A percentile compares a stretch with the other conserved stretches of the same genome.
Evolutionary conservation across 768 basidiomycete genomes (phyloP).

Genomic region (Lyophyllum atratum): DNA sequence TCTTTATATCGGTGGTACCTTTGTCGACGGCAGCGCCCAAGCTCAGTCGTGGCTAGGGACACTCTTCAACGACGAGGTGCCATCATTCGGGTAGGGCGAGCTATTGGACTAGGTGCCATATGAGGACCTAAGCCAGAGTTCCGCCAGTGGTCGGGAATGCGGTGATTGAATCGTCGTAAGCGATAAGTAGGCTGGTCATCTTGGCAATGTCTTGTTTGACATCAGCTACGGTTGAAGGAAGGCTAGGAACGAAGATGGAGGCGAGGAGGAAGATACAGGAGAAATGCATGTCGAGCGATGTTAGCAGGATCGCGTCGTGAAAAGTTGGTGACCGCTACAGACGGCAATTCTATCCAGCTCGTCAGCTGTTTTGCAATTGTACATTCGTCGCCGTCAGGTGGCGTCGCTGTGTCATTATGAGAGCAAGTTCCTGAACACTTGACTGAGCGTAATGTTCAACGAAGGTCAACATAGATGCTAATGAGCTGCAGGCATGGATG

Average conservation of each 20-base stretch:
- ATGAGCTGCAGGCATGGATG: too few species aligned
- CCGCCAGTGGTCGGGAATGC: slow-evolving; percentile 24
- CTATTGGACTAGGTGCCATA: slow-evolving; percentile 15
- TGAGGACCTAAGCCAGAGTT: slow-evolving; percentile 25
- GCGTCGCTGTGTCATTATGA: too few species aligned
- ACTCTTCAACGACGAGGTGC: slow-evolving; percentile 15
- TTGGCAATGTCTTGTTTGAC: slow-evolving; percentile 30
- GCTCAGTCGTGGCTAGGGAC: slow-evolving; percentile 28
- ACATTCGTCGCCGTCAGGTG: too few species aligned
- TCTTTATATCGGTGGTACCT: slow-evolving; percentile 28
- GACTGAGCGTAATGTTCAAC: too few species aligned
- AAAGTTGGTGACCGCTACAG: neutral
- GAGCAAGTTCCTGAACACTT: too few species aligned
- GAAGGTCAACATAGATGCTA: too few species aligned
- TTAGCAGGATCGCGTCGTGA: neutral
- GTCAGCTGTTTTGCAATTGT: neutral
- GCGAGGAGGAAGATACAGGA: slow-evolving; percentile 27
- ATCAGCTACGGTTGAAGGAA: slow-evolving; percentile 28
- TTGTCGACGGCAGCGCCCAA: slow-evolving; percentile 21
- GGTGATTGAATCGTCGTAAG: slow-evolving; percentile 30
- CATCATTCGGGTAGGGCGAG: neutral
- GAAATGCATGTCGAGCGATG: slow-evolving; percentile 26
- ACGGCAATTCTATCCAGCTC: neutral
- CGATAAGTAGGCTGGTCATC: slow-evolving; percentile 23
- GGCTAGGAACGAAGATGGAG: slow-evolving; percentile 21